Conservation (phyloP, 2,329 filamentous ascomycete species). For the Sarocladium strictum region DNA sequence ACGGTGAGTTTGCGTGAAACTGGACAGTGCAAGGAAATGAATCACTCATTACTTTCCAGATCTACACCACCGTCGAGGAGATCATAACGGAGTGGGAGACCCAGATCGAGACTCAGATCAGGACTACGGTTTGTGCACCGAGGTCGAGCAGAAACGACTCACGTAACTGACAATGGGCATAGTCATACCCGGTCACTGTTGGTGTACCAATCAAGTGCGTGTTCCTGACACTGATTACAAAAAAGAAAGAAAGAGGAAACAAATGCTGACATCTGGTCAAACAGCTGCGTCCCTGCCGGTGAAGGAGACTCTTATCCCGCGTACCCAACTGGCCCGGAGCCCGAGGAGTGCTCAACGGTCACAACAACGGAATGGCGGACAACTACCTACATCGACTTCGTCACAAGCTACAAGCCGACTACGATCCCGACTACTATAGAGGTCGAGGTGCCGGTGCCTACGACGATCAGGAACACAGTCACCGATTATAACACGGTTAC, state of each 20-base stretch:
- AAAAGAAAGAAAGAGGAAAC: too few species aligned
- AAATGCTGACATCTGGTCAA: background rate
- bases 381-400: background rate
- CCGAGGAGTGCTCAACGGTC: background rate
- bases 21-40: background rate
- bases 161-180: background rate
- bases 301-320: background rate
- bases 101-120: conserved; percentile 3
- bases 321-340: conserved; percentile 7
- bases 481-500: background rate
- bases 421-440: conserved; percentile 10
- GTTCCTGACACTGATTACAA: too few species aligned
- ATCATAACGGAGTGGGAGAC: conserved; percentile 6
- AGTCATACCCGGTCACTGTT: conserved; percentile 13
- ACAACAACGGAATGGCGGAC: conserved; percentile 13
- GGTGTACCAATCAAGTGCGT: conserved; percentile 13
- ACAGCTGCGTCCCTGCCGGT: conserved; percentile 3
- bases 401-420: conserved; percentile 7
- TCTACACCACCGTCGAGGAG: conserved; percentile 2
- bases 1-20: background rate
- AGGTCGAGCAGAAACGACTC: background rate
- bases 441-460: conserved; percentile 5
- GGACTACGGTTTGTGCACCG: background rate
- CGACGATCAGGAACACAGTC: conserved; percentile 4
- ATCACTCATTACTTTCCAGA: background rate